Evolutionary conservation across 257 asterid genomes (phyloP).

Genomic region (Nicotiana attenuata): DNA sequence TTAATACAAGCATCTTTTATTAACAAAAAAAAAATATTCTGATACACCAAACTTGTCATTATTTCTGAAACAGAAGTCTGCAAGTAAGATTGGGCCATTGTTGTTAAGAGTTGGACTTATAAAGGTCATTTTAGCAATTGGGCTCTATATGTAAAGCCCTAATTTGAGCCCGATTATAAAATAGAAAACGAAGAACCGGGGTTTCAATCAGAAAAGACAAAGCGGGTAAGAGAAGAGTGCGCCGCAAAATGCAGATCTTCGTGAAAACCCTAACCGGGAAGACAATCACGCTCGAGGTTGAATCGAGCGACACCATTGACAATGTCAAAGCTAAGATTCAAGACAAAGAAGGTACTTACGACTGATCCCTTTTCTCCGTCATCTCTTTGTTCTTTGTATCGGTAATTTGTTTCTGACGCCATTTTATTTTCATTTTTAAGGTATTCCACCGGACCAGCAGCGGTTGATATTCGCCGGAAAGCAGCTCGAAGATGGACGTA

Average conservation of each 20-base stretch:
- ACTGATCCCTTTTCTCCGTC: background rate
- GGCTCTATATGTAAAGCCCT: background rate
- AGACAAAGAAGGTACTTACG: constrained; percentile 21
- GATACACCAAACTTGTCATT: too few species aligned
- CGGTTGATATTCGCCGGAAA: constrained; percentile 45
- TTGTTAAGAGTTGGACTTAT: background rate
- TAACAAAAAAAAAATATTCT: too few species aligned
- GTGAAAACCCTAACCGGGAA: constrained; percentile 25
- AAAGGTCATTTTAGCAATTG: background rate
- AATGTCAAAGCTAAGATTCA: constrained; percentile 32
- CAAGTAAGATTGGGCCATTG: background rate
- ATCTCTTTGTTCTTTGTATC: background rate
- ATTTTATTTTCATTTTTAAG: constrained; percentile 12
- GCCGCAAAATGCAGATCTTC: constrained; percentile 28
- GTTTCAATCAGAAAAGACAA: background rate
- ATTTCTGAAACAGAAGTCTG: too few species aligned
- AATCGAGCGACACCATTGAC: constrained; percentile 27
- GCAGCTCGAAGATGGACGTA: constrained; percentile 40
- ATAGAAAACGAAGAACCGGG: too few species aligned
- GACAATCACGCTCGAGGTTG: constrained; percentile 25
- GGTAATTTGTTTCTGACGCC: background rate
- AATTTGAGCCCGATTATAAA: background rate
- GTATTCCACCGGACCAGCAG: constrained; percentile 81
- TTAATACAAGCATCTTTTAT: too few species aligned
- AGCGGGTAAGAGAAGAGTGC: background rate